These are phyloP conservation scores for Scedosporium aurantiacum DNA, from an alignment of 2,329 filamentous ascomycete genomes.

Conservation along the genomic window DNA sequence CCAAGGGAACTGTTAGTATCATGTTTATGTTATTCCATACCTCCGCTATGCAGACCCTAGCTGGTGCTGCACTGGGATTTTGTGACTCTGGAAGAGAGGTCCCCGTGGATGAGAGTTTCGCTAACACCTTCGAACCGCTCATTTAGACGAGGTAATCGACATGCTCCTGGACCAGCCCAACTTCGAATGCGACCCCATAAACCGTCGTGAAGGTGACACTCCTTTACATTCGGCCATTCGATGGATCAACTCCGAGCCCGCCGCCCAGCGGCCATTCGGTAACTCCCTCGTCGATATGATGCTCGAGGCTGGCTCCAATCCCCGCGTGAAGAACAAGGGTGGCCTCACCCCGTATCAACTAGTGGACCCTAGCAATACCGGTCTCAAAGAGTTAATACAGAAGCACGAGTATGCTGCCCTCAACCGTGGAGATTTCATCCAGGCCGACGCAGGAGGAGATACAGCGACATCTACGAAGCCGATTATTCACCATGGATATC, in stretches of 20 bases:
- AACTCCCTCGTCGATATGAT: constrained; percentile 64
- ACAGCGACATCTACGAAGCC: neutral
- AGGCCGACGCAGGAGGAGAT: constrained; percentile 17
- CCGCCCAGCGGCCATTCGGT: constrained; percentile 53
- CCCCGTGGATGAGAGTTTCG: too few relatives aligned
- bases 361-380: constrained; percentile 58
- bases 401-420: constrained; percentile 57
- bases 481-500: constrained; percentile 15
- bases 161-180: constrained; percentile 71
- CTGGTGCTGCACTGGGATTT: too few relatives aligned
- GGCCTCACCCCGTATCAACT: constrained; percentile 62
- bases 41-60: neutral
- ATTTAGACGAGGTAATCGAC: constrained; percentile 66
- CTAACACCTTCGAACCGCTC: neutral
- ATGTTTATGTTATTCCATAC: neutral
- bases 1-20: constrained; percentile 61
- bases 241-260: constrained; percentile 59
- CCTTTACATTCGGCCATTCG: constrained; percentile 69
- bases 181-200: constrained; percentile 73
- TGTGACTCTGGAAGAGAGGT: too few relatives aligned
- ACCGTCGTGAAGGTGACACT: constrained; percentile 62
- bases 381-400: constrained; percentile 51
- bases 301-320: constrained; percentile 61
- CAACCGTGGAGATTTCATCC: constrained; percentile 48
- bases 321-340: constrained; percentile 55